Base-by-base conservation (phyloP, 202 grass and related monocot genomes). In the Musa balbisiana region DNA sequence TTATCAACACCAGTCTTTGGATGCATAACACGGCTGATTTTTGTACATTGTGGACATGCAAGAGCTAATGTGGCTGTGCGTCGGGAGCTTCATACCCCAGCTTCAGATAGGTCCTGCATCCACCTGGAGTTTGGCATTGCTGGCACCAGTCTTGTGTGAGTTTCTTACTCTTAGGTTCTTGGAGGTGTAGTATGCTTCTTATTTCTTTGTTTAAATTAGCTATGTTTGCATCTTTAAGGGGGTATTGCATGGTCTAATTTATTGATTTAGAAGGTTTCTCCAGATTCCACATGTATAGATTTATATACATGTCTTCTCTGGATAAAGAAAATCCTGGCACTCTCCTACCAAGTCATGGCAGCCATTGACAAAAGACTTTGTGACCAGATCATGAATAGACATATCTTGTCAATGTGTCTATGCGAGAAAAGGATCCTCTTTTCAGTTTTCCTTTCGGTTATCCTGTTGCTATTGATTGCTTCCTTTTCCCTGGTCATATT, bases 101-200 rank as follows among this genome's bases (percentile, higher is more conserved):
- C 49, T 76, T 76, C 59, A 12, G 74, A 76, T 76, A 59, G 74
- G 19, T 76, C 74, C 27, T 76, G 60, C 74, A 76, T 76, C 26
- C 74, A 76, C 59, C 19, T 76, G 5, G 74, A 76, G 60, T 76
- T 76, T 65, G 74, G 65, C 29, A 76, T 76, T 64, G 1, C 10
- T 26, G n/a, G 49, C 29, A 64, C 60, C n/a, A 11, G n/a, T 16
- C 74, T 76, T 65, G 17, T 0, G 49, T 76, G 53, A 51, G 74
- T 52, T 63, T 52, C 11, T 52, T 65, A 8, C 2, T 22, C 1
- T 76, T 76, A 3, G 11, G 20, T 65, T 76, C 54, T 52, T 64
- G 5, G n/a, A 17, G 12, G 20, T 51, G 0, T 52, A 76, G 60
- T 13, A 23, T 52, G 59, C n/a, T 65, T 16, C 19, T 49, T 25